These are phyloP conservation scores for Moesziomyces parantarcticus DNA, from an alignment of 1,284 basidiomycete genomes.

Conservation along the genomic window DNA sequence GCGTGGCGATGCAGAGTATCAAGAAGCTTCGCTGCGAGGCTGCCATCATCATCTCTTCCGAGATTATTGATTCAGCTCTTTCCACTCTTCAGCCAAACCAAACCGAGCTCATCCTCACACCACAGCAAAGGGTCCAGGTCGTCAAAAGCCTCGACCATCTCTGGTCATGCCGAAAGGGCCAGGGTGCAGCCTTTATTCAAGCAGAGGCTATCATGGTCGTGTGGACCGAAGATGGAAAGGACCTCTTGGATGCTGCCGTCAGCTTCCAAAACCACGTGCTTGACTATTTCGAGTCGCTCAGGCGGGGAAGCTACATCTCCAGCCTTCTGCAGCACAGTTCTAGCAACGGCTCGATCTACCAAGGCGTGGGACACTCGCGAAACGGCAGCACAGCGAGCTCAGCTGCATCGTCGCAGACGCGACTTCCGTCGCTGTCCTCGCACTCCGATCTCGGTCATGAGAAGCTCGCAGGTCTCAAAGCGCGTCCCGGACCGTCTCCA, in stretches of 20 bases:
- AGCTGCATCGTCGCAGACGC: conserved; percentile 19
- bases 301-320: conserved; percentile 14
- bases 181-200: conserved; percentile 84
- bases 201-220: conserved; percentile 79
- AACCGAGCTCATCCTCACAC: conserved; percentile 42
- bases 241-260: conserved; percentile 23
- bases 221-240: conserved; percentile 79
- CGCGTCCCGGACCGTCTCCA: conserved; percentile 6
- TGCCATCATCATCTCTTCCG: conserved; percentile 80
- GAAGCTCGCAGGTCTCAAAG: conserved; percentile 10
- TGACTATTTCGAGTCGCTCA: conserved; percentile 30
- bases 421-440: conserved; percentile 16
- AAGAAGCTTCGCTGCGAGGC: conserved; percentile 73
- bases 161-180: conserved; percentile 79
- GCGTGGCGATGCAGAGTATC: conserved; percentile 74
- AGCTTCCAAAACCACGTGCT: conserved; percentile 32
- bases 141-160: conserved; percentile 73
- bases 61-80: conserved; percentile 81
- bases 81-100: conserved; percentile 64
- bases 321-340: conserved; percentile 20
- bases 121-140: conserved; percentile 45
- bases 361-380: conserved; percentile 11
- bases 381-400: conserved; percentile 20
- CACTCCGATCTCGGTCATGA: conserved; percentile 21
- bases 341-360: conserved; percentile 14